Base-by-base conservation (phyloP, 768 basidiomycete genomes). In the Suillus paluster region DNA sequence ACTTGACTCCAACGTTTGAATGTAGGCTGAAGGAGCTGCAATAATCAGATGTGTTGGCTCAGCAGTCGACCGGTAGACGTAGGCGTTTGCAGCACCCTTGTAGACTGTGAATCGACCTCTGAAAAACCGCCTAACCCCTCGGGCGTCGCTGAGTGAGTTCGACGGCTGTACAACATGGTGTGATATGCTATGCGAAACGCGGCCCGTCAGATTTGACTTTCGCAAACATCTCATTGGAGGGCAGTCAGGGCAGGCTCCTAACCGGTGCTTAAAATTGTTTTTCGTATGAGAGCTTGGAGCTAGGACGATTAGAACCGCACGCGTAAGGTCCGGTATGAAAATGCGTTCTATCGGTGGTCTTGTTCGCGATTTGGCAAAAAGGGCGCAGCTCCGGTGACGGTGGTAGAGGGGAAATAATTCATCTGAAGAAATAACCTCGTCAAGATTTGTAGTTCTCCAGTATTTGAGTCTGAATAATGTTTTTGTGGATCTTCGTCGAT, bases 281-380 rank as follows among this genome's bases (percentile, higher is more conserved):
- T 30, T 50, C 49, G 17, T 30, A 49, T 49, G 48, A 49, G 17
- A 11, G 27, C 48, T 30, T 30, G 17, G 17, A 30, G 48, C 25
- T 27, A 19, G 17, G 27, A 6, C 48, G 25, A 19, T 30, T 49
- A 9, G 17, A 49, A 30, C 48, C 48, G 49, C 49, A 50, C 49
- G 49, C 49, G 30, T 50, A 50, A 50, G 49, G 30, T 50, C 49
- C 49, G 49, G 49, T 50, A 50, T 50, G 30, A 50, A 50, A 33
- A 33, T 50, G 30, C 27, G 30, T n/a, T 2, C 27, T 50, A 27
- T 33, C 27, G 27, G 30, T 19, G 33, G 27, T 19, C 27, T 30
- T 33, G 33, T 50, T 50, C 49, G 49, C 5, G 33, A 33, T 50
- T 33, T 30, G 27, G 49, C 49, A n/a, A 50, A 50, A 50, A 50